phyloP scores from a whole-genome alignment of 306 rosid genomes.

The Acacia crassicarpa region DNA sequence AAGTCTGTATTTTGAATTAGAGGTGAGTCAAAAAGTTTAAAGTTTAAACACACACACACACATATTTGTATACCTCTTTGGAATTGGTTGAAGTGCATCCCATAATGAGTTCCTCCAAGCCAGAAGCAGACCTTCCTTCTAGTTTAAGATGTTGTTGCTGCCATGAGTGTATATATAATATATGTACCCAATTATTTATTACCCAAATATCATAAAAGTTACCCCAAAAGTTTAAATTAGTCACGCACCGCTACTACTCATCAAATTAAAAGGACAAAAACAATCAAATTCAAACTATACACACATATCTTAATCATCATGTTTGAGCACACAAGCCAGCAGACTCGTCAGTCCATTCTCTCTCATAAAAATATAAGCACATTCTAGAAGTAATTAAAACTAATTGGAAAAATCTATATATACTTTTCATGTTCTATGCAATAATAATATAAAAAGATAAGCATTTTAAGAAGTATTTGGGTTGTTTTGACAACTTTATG shows the following conservation, averaged over 20 bases:
- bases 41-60: background rate
- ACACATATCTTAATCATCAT: conserved; percentile 41
- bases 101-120: conserved; percentile 99
- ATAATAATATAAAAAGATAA: background rate
- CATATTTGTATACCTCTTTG: conserved; percentile 53
- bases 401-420: background rate
- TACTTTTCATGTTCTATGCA: background rate
- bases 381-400: background rate
- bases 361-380: background rate
- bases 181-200: conserved; percentile 16
- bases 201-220: background rate
- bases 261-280: background rate
- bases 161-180: conserved; percentile 29
- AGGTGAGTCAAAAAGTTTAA: conserved; percentile 49
- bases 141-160: conserved; percentile 72
- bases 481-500: background rate
- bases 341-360: conserved; percentile 9
- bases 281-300: conserved; percentile 13
- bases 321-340: conserved; percentile 41
- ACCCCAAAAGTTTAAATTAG: background rate
- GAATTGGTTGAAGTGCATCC: conserved; percentile 83
- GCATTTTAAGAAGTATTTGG: background rate
- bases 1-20: conserved; percentile 36
- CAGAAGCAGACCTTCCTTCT: conserved; percentile 87
- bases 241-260: background rate